Base-by-base conservation (phyloP, 1,284 basidiomycete genomes). In the Malassezia obtusa region DNA sequence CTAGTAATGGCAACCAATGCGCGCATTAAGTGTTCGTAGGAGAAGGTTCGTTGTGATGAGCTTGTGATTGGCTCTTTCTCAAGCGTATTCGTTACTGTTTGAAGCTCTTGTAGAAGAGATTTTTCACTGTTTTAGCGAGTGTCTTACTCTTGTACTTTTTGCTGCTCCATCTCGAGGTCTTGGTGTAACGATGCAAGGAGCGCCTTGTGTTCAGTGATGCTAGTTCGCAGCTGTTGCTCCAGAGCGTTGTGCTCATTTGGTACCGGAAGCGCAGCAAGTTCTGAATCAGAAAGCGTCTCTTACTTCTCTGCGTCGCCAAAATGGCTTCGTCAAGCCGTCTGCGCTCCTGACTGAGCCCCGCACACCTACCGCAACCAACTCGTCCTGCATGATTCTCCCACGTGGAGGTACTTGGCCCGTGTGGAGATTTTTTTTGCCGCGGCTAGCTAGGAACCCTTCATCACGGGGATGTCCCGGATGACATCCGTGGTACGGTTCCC, bases 321-420 rank as follows among this genome's bases (percentile, higher is more conserved):
- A 55, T 55, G 11, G 52, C 47, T 9, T 40, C 33, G 25, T 49
- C 52, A 0, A 55, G 48, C 9, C 47, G 38, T 14, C 24, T 19
- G 4, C 45, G 39, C 39, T 46, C 45, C 45, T 54, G 25, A 17
- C 11, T 19, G n/a, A 36, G 37, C 28, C 32, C 30, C 19, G 14
- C 38, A 11, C 15, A 40, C 41, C 22, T 37, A 40, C 49, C 25
- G 19, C 35, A 17, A 14, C 17, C 43, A 11, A 2, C 43, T 26
- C 19, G 4, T 45, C 25, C 17, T 45, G 32, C 37, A 38, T 38
- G 45, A 28, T 40, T 35, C 12, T 19, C 24, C 25, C 50, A 51
- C 49, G 49, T 51, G 49, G 49, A 50, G 49, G 39, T 36, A 17
- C 21, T 21, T 38, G 21, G 49, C 32, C 28, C 40, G 40, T 50